Evolutionary conservation across 176 grass and related monocot species (phyloP), one percentile per base, ranked within the genome.

Genomic region (Hordeum vulgare): DNA sequence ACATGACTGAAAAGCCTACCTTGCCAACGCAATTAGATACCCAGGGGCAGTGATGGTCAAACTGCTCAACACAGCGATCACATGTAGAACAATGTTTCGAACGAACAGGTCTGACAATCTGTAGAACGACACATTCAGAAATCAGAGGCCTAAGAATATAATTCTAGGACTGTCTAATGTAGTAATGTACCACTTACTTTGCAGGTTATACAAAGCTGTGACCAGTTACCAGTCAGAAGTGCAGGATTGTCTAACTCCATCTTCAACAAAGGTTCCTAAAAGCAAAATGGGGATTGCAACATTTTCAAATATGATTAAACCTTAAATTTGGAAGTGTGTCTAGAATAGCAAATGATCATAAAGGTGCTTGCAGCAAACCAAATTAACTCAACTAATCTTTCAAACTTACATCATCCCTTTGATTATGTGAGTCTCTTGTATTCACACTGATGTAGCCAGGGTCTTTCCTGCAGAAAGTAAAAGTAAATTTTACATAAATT

Each of bases 11-110:
- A 59, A 6, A 80, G 34, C 12, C 8, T 84, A 96, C 96, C 93
- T 99, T 99, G 86, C 96, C 96, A 40, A 99, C 90, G 81, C 96
- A 99, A 96, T 99, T 99, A 81, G 96, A 99, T 85, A 99, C 85
- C 96, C 96, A 99, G 44, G 96, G 96, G 74, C 96, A 99, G 78
- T 99, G 96, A 93, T 99, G 96, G 75, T 99, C 93, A 92, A 99
- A 96, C 86, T 99, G 96, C 81, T 99, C 93, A 57, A 99, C 96
- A 69, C 96, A 99, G 29, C 93, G 93, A 87, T 99, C 96, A 90
- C 96, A 99, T 81, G 93, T 96, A 77, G 93, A 92, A 31, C 93
- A 99, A 87, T 99, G 96, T 81, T 99, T 99, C 7, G 96, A 95
- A 72, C 91, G 91, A 76, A 96, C 83, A 78, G 96, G 96, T 87